Percentiles rank a stretch among this genome's conserved stretches.
phyloP scores from a whole-genome alignment of 2,329 filamentous ascomycete species.

The Alternaria sp. region DNA sequence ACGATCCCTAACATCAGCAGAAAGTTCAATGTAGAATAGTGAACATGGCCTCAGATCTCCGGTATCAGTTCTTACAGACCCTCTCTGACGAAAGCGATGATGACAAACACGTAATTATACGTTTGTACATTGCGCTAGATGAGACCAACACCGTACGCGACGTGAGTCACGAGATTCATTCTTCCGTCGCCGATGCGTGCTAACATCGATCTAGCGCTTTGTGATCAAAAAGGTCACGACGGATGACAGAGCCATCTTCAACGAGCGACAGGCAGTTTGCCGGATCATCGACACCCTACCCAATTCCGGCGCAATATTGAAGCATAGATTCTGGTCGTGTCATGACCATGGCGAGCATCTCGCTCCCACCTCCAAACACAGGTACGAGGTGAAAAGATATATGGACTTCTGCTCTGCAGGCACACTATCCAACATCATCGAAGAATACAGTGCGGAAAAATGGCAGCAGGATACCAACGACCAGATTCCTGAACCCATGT shows the following conservation, averaged over 20 bases:
- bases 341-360: neutral
- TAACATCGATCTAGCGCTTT: neutral
- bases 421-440: neutral
- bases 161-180: neutral
- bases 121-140: neutral
- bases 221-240: neutral
- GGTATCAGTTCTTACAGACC: neutral
- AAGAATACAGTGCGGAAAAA: neutral
- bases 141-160: neutral
- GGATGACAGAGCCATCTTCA: neutral
- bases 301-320: neutral
- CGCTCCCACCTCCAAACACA: neutral
- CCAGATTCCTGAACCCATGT: neutral
- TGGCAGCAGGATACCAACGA: neutral
- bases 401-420: neutral
- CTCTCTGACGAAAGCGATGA: neutral
- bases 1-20: neutral
- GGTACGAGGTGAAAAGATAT: neutral
- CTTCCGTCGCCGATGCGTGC: neutral
- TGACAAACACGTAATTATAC: neutral
- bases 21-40: neutral
- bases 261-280: neutral
- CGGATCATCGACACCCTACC: neutral
- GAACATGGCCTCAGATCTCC: neutral
- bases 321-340: neutral